Base-by-base conservation (phyloP, 179 eudicot genomes). In the Beta lomatogona region DNA sequence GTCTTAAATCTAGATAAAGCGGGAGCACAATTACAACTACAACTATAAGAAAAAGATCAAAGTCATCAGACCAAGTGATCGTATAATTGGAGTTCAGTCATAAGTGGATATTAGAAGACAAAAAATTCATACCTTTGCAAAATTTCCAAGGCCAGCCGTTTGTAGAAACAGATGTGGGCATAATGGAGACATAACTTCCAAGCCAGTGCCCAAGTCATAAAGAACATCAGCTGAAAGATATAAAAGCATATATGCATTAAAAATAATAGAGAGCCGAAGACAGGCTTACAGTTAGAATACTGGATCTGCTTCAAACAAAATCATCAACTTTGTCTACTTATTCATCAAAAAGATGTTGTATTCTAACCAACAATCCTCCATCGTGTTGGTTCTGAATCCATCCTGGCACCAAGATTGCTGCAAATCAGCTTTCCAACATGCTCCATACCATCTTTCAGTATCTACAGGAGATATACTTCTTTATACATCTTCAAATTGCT, bases 341-440 rank as follows among this genome's bases (percentile, higher is more conserved):
- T 10, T 11, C 77, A 14, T 15, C 31, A 18, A 53, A 65, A 78
- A 55, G 53, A 54, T 66, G 55, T 41, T 50, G 28, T 46, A 15
- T 95, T 25, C 28, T 25, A 25, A 25, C 28, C 28, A 25, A 25
- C 28, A 25, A 25, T 25, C 28, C 28, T 25, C 99, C 98, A 95
- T 41, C 98, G 85, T 82, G 94, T 95, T 53, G 99, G 99, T 87
- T 95, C 99, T 11, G 98, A 94, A 85, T 95, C 99, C 99, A 95
- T 94, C 75, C 97, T 91, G 50, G 98, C 92, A 85, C 99, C 99
- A 82, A 95, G 90, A 81, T 89, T 94, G 90, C 99, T 95, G 83
- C 99, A 95, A 80, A 95, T 91, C 57, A 95, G 91, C 87, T 95
- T 95, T 75, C 99, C 99, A 13, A 89, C 93, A 77, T 95, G 99